Percentiles rank a stretch among this genome's conserved stretches.
phyloP scores from a whole-genome alignment of 2,329 filamentous ascomycete species.

The Paecilomyces sp. region DNA sequence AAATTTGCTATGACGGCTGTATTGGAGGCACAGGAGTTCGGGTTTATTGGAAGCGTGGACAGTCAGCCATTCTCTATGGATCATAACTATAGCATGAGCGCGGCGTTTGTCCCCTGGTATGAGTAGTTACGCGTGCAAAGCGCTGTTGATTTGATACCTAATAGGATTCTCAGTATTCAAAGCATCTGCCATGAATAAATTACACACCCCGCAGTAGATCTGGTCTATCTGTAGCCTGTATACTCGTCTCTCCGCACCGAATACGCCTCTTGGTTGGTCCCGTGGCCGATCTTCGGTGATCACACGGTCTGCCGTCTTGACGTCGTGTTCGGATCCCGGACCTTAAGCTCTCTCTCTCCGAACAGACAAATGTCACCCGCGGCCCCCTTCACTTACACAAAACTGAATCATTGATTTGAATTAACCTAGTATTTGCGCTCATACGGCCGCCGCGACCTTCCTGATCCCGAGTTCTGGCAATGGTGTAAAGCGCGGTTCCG shows the following conservation, averaged over 20 bases:
- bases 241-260: neutral
- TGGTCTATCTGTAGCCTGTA: neutral
- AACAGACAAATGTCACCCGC: neutral
- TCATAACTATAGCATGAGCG: neutral
- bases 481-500: constrained; percentile 22
- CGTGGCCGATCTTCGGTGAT: neutral
- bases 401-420: neutral
- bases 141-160: neutral
- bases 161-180: neutral
- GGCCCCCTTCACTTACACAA: neutral
- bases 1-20: neutral
- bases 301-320: neutral
- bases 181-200: neutral
- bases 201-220: neutral
- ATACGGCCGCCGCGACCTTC: neutral
- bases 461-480: constrained; percentile 12
- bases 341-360: neutral
- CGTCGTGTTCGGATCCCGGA: neutral
- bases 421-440: neutral
- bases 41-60: neutral
- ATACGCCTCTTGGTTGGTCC: neutral
- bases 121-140: neutral
- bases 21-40: neutral
- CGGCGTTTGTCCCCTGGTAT: neutral
- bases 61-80: neutral